phyloP scores from a whole-genome alignment of 2,329 filamentous ascomycete species.

The Sporothrix luriei region DNA sequence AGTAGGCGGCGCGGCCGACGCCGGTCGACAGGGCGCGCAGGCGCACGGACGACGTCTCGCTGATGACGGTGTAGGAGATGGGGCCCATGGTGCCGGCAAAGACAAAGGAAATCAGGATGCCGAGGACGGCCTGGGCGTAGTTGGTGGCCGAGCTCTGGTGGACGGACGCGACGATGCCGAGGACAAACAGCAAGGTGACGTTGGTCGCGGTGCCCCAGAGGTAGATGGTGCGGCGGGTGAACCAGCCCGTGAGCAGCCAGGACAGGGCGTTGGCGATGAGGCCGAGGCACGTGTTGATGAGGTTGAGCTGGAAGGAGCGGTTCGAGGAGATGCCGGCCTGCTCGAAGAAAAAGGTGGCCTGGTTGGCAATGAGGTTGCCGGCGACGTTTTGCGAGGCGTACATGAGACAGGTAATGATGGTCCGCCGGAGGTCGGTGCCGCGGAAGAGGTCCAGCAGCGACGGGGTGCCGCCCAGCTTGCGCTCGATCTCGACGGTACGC shows the following conservation, averaged over 20 bases:
- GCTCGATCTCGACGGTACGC: slow-evolving; percentile 30
- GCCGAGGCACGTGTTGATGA: slow-evolving; percentile 64
- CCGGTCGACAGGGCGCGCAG: slow-evolving; percentile 40
- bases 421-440: slow-evolving; percentile 26
- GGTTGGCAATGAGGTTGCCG: slow-evolving; percentile 28
- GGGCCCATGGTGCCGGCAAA: slow-evolving; percentile 60
- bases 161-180: slow-evolving; percentile 49
- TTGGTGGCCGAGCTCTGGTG: slow-evolving; percentile 19
- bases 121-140: slow-evolving; percentile 38
- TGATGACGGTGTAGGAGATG: slow-evolving; percentile 45
- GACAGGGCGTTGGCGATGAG: slow-evolving; percentile 60
- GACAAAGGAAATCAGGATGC: slow-evolving; percentile 48
- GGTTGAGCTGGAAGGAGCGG: slow-evolving; percentile 61
- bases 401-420: slow-evolving; percentile 49
- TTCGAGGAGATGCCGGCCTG: slow-evolving; percentile 60
- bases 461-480: slow-evolving; percentile 48
- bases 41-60: slow-evolving; percentile 45
- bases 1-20: slow-evolving; percentile 10
- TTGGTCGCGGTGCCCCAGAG: slow-evolving; percentile 32
- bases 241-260: slow-evolving; percentile 6
- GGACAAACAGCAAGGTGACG: slow-evolving; percentile 32
- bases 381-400: slow-evolving; percentile 51
- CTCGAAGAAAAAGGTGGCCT: slow-evolving; percentile 28
- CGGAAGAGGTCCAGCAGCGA: slow-evolving; percentile 40
- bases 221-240: slow-evolving; percentile 34